phyloP scores from a whole-genome alignment of 2,329 filamentous ascomycete genomes.

The Ophiostoma quercus region DNA sequence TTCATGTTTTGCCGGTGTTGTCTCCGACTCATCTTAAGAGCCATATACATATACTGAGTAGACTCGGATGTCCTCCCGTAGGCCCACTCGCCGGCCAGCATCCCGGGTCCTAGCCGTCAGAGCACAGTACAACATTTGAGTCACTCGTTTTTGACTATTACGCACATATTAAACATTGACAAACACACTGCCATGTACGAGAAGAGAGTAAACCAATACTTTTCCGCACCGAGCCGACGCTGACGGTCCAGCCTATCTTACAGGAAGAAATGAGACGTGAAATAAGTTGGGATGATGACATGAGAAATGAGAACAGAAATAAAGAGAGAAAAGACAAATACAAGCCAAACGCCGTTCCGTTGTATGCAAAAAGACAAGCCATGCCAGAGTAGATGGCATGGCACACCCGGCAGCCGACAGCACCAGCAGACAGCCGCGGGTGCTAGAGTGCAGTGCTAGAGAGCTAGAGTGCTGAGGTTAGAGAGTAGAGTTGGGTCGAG shows the following conservation, averaged over 20 bases:
- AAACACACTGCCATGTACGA: background rate
- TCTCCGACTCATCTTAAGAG: background rate
- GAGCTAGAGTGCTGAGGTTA: background rate
- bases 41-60: no score
- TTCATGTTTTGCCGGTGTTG: background rate
- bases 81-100: background rate
- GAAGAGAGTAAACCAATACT: conserved; percentile 1
- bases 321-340: background rate
- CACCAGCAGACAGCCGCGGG: background rate
- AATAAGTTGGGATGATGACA: background rate
- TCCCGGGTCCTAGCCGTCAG: background rate
- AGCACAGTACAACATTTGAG: background rate
- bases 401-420: background rate
- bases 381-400: background rate
- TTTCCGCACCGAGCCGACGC: conserved; percentile 11
- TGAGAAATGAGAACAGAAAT: background rate
- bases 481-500: conserved; percentile 16
- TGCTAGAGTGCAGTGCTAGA: background rate
- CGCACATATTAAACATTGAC: background rate
- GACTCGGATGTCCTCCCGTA: background rate
- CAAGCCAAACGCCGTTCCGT: conserved; percentile 13
- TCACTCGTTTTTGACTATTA: no score
- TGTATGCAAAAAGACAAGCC: conserved; percentile 6
- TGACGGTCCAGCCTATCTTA: conserved; percentile 4
- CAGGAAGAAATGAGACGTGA: conserved; percentile 1